phyloP scores from a whole-genome alignment of 1,139 yeast genomes.

The Blastobotrys illinoisensis region DNA sequence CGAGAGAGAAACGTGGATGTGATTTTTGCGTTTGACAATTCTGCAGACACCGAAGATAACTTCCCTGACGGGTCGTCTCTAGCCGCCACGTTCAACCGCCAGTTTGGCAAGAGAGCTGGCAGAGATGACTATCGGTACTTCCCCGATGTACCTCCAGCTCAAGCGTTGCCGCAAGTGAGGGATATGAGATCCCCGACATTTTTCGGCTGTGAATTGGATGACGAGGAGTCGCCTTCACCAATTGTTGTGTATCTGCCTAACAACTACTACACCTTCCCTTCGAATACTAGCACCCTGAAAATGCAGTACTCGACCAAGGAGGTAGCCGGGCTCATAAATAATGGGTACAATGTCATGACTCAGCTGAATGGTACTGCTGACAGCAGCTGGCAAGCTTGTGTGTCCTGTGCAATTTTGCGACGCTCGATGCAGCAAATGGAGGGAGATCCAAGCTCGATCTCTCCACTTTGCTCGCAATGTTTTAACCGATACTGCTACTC shows the following conservation, averaged over 20 bases:
- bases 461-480: neutral
- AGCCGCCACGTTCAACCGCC: slow-evolving; percentile 59
- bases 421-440: neutral
- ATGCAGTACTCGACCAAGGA: slow-evolving; percentile 59
- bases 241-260: slow-evolving; percentile 77
- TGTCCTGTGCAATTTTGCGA: slow-evolving; percentile 78
- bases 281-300: slow-evolving; percentile 71
- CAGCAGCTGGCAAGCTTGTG: slow-evolving; percentile 50
- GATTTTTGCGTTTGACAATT: slow-evolving; percentile 79
- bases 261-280: slow-evolving; percentile 56
- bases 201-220: slow-evolving; percentile 57
- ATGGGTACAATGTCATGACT: slow-evolving; percentile 77
- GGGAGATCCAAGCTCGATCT: neutral
- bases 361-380: slow-evolving; percentile 67
- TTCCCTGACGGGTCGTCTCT: slow-evolving; percentile 59
- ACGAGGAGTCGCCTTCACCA: slow-evolving; percentile 47
- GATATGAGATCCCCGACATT: slow-evolving; percentile 46
- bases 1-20: slow-evolving; percentile 65
- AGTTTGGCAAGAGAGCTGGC: slow-evolving; percentile 39
- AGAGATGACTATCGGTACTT: slow-evolving; percentile 68
- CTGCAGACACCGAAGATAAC: slow-evolving; percentile 57
- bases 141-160: slow-evolving; percentile 40
- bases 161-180: slow-evolving; percentile 31
- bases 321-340: slow-evolving; percentile 57
- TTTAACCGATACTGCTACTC: neutral